phyloP scores from a whole-genome alignment of 2,329 filamentous ascomycete genomes.

The Xylaria sp. region DNA sequence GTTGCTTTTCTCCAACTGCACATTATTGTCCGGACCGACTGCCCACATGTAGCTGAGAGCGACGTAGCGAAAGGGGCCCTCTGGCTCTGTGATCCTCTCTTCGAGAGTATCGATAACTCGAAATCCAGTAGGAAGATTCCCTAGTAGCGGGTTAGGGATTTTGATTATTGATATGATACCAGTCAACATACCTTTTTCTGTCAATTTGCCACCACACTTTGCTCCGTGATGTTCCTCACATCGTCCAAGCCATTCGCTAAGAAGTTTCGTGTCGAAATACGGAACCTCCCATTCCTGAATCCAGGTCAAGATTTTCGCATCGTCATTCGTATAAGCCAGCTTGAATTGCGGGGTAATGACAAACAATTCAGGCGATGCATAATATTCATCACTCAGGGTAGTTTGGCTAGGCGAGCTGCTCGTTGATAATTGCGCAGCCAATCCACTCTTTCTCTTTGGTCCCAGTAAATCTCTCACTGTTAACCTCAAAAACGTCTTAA shows the following conservation, averaged over 20 bases:
- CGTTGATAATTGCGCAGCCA: neutral
- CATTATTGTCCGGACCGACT: conserved; percentile 1
- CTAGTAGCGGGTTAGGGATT: neutral
- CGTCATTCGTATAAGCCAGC: conserved; percentile 1
- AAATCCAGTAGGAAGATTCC: neutral
- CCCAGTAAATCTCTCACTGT: neutral
- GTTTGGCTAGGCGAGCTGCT: neutral
- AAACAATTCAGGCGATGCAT: neutral
- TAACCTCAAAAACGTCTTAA: neutral
- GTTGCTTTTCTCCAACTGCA: conserved; percentile 2
- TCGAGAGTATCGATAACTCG: neutral
- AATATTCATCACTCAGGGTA: neutral
- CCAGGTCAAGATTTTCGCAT: neutral
- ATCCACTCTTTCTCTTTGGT: neutral
- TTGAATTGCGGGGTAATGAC: conserved; percentile 1
- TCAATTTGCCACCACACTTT: neutral
- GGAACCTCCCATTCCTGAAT: conserved; percentile 1
- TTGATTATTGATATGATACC: too few species aligned
- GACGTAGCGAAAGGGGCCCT: neutral
- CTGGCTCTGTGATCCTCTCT: neutral
- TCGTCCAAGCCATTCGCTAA: neutral
- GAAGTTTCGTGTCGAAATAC: neutral
- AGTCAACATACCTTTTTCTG: neutral
- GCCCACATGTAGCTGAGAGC: conserved; percentile 13
- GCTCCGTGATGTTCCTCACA: neutral